Evolutionary conservation across 129 eudicot genomes (phyloP).

Genomic region (Flaveria bidentis): DNA sequence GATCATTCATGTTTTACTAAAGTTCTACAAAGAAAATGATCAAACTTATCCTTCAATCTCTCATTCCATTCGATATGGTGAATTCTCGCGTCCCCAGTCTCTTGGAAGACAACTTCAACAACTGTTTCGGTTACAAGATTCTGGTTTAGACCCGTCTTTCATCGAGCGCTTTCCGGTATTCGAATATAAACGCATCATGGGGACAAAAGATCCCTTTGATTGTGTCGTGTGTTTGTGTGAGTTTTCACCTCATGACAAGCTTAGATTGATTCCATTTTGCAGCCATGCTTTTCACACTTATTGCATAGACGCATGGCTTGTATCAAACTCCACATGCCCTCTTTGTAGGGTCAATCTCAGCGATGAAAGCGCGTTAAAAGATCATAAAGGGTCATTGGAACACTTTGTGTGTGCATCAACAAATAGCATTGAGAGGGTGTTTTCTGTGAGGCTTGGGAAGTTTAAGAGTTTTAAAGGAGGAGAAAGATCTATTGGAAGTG

Average conservation of each 20-base stretch:
- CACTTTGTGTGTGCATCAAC: not conserved
- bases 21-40: slow-evolving; percentile 27
- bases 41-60: slow-evolving; percentile 34
- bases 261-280: slow-evolving; percentile 51
- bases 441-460: slow-evolving; percentile 61
- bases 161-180: slow-evolving; percentile 59
- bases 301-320: slow-evolving; percentile 68
- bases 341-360: slow-evolving; percentile 46
- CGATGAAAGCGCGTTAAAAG: slow-evolving; percentile 9
- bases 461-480: slow-evolving; percentile 33
- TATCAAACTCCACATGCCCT: slow-evolving; percentile 67
- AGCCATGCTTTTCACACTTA: slow-evolving; percentile 65
- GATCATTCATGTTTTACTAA: slow-evolving; percentile 38
- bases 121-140: slow-evolving; percentile 58
- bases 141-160: slow-evolving; percentile 58
- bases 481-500: slow-evolving; percentile 26
- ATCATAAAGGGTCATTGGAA: slow-evolving; percentile 24
- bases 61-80: slow-evolving; percentile 38
- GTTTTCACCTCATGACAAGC: slow-evolving; percentile 46
- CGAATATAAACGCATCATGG: slow-evolving; percentile 39
- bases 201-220: slow-evolving; percentile 52
- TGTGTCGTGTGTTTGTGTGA: slow-evolving; percentile 63
- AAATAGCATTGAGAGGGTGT: slow-evolving; percentile 24
- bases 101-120: slow-evolving; percentile 66
- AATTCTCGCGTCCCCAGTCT: slow-evolving; percentile 32